These are phyloP conservation scores for Flaveria brownii DNA, from an alignment of 129 eudicot genomes.

Conservation along the genomic window DNA sequence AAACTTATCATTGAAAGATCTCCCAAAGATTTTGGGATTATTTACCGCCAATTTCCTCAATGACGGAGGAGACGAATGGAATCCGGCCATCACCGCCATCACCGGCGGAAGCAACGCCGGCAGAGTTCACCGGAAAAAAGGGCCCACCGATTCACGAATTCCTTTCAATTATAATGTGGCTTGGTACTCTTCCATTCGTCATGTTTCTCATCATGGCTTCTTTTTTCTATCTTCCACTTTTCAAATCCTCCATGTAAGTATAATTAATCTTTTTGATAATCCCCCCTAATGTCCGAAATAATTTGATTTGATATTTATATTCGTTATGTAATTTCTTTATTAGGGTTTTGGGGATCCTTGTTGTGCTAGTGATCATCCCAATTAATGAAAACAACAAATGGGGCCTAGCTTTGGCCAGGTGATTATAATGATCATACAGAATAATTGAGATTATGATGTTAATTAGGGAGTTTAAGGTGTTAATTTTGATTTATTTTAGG, in stretches of 20 bases:
- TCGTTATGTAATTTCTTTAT: neutral
- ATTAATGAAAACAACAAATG: constrained; percentile 59
- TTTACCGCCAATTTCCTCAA: constrained; percentile 7
- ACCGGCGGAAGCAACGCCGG: constrained; percentile 36
- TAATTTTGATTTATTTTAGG: constrained; percentile 38
- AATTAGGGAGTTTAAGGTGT: neutral
- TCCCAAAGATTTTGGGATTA: constrained; percentile 3
- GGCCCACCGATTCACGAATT: constrained; percentile 41
- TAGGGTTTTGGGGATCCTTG: constrained; percentile 71
- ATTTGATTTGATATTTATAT: too few species aligned
- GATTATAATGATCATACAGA: neutral
- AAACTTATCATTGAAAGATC: neutral
- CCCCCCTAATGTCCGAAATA: too few species aligned
- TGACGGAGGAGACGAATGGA: constrained; percentile 22
- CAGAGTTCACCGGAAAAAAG: constrained; percentile 46
- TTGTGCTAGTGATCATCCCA: constrained; percentile 59
- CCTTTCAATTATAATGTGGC: constrained; percentile 56
- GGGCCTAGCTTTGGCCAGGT: constrained; percentile 75
- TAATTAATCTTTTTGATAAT: neutral
- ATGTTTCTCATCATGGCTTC: constrained; percentile 41
- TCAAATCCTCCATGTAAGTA: constrained; percentile 48
- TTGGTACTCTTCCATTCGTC: constrained; percentile 57
- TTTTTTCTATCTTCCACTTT: constrained; percentile 58
- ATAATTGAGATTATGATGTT: neutral
- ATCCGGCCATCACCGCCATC: constrained; percentile 11